Evolutionary conservation across 164 flowering plant genomes (phyloP).

Genomic region (Chloranthus sessilifolius): DNA sequence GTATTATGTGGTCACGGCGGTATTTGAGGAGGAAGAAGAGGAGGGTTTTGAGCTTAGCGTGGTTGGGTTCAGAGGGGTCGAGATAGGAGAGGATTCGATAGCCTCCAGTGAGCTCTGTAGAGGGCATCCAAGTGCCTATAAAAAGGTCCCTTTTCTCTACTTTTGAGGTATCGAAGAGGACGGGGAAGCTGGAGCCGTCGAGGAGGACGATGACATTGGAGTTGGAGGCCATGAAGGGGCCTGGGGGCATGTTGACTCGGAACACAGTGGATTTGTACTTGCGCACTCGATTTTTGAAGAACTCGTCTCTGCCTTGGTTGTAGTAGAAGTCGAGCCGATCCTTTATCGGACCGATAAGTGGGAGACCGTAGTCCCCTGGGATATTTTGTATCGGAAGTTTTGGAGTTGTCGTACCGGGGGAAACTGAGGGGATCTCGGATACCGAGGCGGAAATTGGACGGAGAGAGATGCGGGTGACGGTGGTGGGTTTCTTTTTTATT

Average conservation of each 20-base stretch:
- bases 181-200: conserved; percentile 74
- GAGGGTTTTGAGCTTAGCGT: conserved; percentile 59
- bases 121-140: conserved; percentile 84
- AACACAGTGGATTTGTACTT: conserved; percentile 70
- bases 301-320: conserved; percentile 60
- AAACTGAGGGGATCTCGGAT: too few relatives aligned
- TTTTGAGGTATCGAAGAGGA: conserved; percentile 63
- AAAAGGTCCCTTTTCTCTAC: conserved; percentile 76
- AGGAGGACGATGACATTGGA: conserved; percentile 60
- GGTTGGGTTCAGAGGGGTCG: conserved; percentile 76
- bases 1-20: conserved; percentile 44
- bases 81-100: conserved; percentile 70
- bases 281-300: conserved; percentile 48
- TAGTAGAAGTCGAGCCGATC: conserved; percentile 72
- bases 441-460: conserved; percentile 21
- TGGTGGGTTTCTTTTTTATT: too few relatives aligned
- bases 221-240: conserved; percentile 51
- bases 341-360: conserved; percentile 52
- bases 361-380: conserved; percentile 73
- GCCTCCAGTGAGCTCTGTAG: conserved; percentile 73
- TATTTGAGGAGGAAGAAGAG: conserved; percentile 48
- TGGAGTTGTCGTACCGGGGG: conserved; percentile 9
- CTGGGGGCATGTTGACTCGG: conserved; percentile 83
- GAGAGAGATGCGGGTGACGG: too few relatives aligned
- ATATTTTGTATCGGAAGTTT: conserved; percentile 42